Evolutionary conservation across 768 basidiomycete genomes (phyloP), one percentile per base, ranked within the genome.

Genomic region (Mycena vitilis): DNA sequence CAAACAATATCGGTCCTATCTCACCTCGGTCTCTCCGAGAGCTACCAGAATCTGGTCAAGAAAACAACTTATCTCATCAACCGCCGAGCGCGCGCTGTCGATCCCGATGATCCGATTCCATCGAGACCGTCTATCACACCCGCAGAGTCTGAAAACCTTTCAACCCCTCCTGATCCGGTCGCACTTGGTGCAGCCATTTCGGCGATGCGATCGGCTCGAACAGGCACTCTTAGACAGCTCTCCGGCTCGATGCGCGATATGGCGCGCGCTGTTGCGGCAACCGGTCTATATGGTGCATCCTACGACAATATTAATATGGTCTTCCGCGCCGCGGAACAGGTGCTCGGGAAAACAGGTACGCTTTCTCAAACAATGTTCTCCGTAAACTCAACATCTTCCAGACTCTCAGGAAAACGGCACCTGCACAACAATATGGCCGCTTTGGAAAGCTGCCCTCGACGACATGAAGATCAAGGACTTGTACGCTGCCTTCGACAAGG

Each of bases 401-500:
- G 63, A 58, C n/a, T 57, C 63, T 10, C 63, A 78, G 38, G 63
- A 65, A 55, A 83, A 80, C 66, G 81, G 81, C 0, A 83, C 81
- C 0, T 81, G 80, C 66, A 77, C 76, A 2, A 83, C 82, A 0
- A 61, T 79, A 0, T 74, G 73, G 10, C 73, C 75, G 0, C 71
- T 83, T 0, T 78, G 60, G 18, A 69, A 74, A 1, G 81, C 79
- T 1, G 42, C 13, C 0, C 0, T 65, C 1, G 72, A 78, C 7
- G 75, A 81, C 55, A 70, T 83, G 70, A 42, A 68, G 9, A 66
- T 77, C 0, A 30, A 58, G 0, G 71, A 78, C 4, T 68, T 80
- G 11, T 47, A 75, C 8, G n/a, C 52, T 0, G 22, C 71, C 0
- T 76, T 80, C 55, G 34, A 70, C 10, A n/a, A 22, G 0, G 80